Conservation (phyloP, 2,329 filamentous ascomycete species). For the Fusarium drepaniforme region DNA sequence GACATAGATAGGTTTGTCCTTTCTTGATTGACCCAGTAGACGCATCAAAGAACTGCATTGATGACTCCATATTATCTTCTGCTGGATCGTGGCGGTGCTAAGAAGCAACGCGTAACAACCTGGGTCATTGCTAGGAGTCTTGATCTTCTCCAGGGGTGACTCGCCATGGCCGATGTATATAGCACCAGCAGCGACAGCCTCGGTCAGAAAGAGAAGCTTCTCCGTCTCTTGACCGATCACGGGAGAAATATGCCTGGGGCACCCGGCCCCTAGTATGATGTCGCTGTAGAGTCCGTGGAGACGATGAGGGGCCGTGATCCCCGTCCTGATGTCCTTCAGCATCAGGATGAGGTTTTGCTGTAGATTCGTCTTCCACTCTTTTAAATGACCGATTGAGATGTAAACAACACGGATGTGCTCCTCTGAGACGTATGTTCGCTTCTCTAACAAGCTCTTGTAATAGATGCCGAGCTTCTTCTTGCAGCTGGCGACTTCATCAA, state of each 20-base stretch:
- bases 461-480: slow-evolving; percentile 7
- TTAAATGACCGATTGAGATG: not conserved
- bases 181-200: not conserved
- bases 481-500: slow-evolving; percentile 11
- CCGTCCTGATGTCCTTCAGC: not conserved
- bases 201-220: slow-evolving; percentile 24
- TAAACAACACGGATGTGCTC: slow-evolving; percentile 11
- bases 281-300: not conserved
- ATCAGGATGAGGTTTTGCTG: not conserved
- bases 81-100: not conserved
- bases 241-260: not conserved
- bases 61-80: not conserved
- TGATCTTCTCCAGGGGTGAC: not conserved
- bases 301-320: not conserved
- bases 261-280: not conserved
- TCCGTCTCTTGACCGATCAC: slow-evolving; percentile 14
- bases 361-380: not conserved
- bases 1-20: slow-evolving; percentile 18
- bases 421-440: slow-evolving; percentile 2
- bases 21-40: not conserved
- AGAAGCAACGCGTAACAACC: slow-evolving; percentile 7
- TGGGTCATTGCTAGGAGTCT: not conserved
- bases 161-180: slow-evolving; percentile 34
- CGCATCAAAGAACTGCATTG: slow-evolving; percentile 2
- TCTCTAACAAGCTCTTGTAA: not conserved